phyloP scores from a whole-genome alignment of 2,329 filamentous ascomycete genomes.

The Penicillium glabrum region DNA sequence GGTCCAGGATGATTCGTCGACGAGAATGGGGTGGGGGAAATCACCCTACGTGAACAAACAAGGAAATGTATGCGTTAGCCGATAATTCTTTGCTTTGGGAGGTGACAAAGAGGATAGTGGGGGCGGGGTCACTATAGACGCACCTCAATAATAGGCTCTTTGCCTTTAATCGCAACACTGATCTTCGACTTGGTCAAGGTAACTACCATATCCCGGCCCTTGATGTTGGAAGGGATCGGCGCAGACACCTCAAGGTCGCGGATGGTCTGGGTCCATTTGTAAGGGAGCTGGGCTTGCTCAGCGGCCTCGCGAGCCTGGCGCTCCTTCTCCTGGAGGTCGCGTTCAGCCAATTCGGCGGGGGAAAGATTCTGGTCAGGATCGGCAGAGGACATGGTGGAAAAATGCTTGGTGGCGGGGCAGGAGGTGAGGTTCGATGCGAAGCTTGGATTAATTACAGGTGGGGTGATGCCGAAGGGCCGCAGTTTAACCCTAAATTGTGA shows the following conservation, averaged over 20 bases:
- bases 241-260: constrained; percentile 80
- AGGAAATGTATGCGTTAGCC: neutral
- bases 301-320: constrained; percentile 71
- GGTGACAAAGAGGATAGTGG: neutral
- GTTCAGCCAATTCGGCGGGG: constrained; percentile 44
- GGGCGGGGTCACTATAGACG: constrained; percentile 17
- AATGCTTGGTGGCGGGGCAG: neutral
- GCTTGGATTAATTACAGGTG: neutral
- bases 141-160: constrained; percentile 81
- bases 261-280: constrained; percentile 97
- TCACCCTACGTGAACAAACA: constrained; percentile 65
- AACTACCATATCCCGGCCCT: constrained; percentile 79
- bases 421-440: neutral
- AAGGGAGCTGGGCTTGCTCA: constrained; percentile 88
- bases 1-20: constrained; percentile 94
- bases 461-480: neutral
- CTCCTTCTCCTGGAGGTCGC: constrained; percentile 56
- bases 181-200: constrained; percentile 77
- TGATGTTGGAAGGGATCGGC: constrained; percentile 76
- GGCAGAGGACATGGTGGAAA: constrained; percentile 30
- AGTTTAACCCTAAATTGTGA: neutral
- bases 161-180: constrained; percentile 81
- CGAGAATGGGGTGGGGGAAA: constrained; percentile 73
- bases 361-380: constrained; percentile 32
- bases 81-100: neutral